Base-by-base conservation (phyloP, 2,329 filamentous ascomycete species). In the Bipolaris victoriae region DNA sequence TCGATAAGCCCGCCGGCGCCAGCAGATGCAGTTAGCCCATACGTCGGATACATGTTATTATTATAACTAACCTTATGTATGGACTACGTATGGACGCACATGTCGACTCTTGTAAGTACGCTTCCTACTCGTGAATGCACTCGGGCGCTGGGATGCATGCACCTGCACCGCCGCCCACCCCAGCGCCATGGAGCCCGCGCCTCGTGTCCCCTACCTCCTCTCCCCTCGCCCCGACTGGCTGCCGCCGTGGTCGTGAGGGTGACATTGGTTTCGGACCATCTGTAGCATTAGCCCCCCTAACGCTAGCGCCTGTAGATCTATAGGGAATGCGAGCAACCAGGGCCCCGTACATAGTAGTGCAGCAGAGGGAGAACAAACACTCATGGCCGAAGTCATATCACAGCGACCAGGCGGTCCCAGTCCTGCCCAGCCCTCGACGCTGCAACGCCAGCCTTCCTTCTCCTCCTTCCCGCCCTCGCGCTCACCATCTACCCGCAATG, bases 361-460 rank as follows among this genome's bases (percentile, higher is more conserved):
- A 55, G 45, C 60, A 55, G 52, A 68, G 62, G 68, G 64, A 69
- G 51, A 60, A 63, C 61, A 49, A 60, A 64, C 61, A 31, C 62
- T 45, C 62, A 75, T 74, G 72, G 68, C 69, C n/a, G 69, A 73
- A 59, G 68, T 71, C 40, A 63, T 67, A 26, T 63, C 68, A 16
- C 70, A 68, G 51, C 67, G 76, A 37, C 61, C 65, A 26, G 65
- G 58, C 33, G 60, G 52, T 24, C 47, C 61, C 31, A 24, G 26
- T 22, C 35, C 69, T 40, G 57, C 64, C n/a, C 66, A 61, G 52
- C 57, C 62, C 7, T 52, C 24, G 26, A 47, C 56, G 33, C 66
- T 76, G 40, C 74, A 76, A 65, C 77, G 77, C 49, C 76, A 78
- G 59, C 71, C 76, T 49, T 79, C 78, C 56, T 77, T 78, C 63